Evolutionary conservation across 768 basidiomycete genomes (phyloP).

Genomic region (Rhizopogon salebrosus): DNA sequence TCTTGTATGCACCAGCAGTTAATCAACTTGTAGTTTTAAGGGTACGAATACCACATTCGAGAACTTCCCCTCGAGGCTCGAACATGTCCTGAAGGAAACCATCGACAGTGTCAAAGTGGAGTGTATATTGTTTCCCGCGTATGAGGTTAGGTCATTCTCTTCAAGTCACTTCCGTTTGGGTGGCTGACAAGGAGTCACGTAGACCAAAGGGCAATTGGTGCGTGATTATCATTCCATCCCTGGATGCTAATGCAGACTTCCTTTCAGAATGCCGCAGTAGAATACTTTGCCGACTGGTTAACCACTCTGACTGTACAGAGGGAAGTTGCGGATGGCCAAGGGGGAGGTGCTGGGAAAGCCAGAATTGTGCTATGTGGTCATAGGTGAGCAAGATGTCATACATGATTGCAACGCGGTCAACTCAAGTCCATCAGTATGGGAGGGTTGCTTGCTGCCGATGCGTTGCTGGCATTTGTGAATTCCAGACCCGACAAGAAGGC

Average conservation of each 20-base stretch:
- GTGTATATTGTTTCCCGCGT: slow-evolving; percentile 81
- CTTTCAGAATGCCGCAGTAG: slow-evolving; percentile 69
- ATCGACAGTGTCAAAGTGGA: slow-evolving; percentile 55
- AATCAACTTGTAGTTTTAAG: slow-evolving; percentile 38
- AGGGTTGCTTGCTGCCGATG: slow-evolving; percentile 83
- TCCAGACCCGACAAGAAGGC: slow-evolving; percentile 58
- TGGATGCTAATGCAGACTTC: slow-evolving; percentile 1
- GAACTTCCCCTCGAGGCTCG: slow-evolving; percentile 73
- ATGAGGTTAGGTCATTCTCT: slow-evolving; percentile 52
- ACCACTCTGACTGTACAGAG: slow-evolving; percentile 82
- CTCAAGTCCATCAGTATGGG: slow-evolving; percentile 68
- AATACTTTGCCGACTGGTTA: slow-evolving; percentile 89
- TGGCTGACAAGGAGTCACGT: neutral
- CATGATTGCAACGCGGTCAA: neutral
- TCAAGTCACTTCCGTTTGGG: neutral
- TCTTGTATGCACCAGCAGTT: neutral
- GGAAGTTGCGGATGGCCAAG: slow-evolving; percentile 72
- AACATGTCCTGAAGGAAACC: slow-evolving; percentile 69
- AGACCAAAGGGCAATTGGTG: slow-evolving; percentile 92
- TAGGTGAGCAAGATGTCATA: slow-evolving; percentile 41
- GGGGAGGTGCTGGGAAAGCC: slow-evolving; percentile 65
- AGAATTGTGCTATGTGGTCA: slow-evolving; percentile 89
- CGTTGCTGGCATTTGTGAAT: slow-evolving; percentile 65
- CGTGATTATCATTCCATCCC: slow-evolving; percentile 20
- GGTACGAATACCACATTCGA: slow-evolving; percentile 68